Base-by-base conservation (phyloP, 2,329 filamentous ascomycete genomes). In the Decorospora gaudefroyi region DNA sequence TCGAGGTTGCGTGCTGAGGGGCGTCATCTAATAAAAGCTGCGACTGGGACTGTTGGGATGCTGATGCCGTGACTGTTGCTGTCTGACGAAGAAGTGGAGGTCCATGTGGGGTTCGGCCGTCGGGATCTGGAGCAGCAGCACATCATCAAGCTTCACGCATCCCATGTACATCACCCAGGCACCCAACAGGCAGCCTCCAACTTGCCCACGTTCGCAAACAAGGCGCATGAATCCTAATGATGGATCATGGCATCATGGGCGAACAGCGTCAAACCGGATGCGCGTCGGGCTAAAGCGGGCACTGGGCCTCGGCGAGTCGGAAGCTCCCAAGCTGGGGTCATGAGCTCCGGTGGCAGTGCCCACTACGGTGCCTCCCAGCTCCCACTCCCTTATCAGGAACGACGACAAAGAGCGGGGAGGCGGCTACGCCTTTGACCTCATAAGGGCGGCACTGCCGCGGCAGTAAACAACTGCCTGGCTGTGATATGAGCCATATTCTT, bases 191-290 rank as follows among this genome's bases (percentile, higher is more conserved):
- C 57, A 57, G 59, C 62, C 55, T 60, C 59, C 61, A 59, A 55
- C 57, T 53, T 51, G 58, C 58, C 62, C 67, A 69, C 64, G 64
- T 66, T 65, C 46, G 51, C 50, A 50, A 55, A 33, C 53, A 57
- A 41, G 62, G 59, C 62, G 62, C 58, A 62, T 64, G 65, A 68
- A 59, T 54, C 48, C 49, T 32, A 68, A 59, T 54, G 46, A 48
- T 32, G 48, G 51, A 63, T 62, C 56, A 63, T 65, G 61, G 51
- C 63, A 64, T 63, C 55, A 55, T 59, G 51, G 51, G 42, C 46
- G 33, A n/a, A 46, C 41, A 50, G 49, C 50, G 48, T 55, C 59
- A 55, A 61, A 56, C 59, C 59, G 54, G 61, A 56, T 56, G 44
- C 46, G 42, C 53, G 37, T 46, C 49, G 55, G 53, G 44, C 48